These are phyloP conservation scores for Hypericum perforatum DNA, from an alignment of 345 rosid species.

Conservation along the genomic window DNA sequence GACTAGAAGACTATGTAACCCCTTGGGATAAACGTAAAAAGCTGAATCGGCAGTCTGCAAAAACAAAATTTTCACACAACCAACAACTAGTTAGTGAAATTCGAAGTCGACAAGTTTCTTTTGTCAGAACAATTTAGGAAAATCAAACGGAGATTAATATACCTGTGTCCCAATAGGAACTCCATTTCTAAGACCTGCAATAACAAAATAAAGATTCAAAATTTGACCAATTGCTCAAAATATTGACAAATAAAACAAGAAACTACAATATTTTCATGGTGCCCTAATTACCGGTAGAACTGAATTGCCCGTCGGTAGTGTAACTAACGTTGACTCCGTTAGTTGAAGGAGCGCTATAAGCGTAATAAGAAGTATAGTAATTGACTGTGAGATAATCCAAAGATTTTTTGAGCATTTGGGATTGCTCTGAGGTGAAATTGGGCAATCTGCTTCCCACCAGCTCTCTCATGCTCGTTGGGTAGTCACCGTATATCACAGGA, in stretches of 20 bases:
- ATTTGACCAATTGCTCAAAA: not conserved
- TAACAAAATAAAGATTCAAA: not conserved
- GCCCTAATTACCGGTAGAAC: slow-evolving; percentile 15
- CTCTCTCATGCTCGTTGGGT: slow-evolving; percentile 26
- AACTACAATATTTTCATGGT: not conserved
- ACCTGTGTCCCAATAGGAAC: slow-evolving; percentile 36
- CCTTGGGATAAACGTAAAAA: slow-evolving; percentile 1
- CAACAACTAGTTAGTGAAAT: not conserved
- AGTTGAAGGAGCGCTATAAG: slow-evolving; percentile 3
- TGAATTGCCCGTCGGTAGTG: slow-evolving; percentile 24
- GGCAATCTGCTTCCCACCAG: slow-evolving; percentile 31
- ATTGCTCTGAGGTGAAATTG: slow-evolving; percentile 25
- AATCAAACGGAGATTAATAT: not conserved
- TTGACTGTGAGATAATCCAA: slow-evolving; percentile 43
- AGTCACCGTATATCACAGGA: slow-evolving; percentile 33
- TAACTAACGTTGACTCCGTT: slow-evolving; percentile 13
- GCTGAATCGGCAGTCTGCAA: not conserved
- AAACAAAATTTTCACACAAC: not conserved
- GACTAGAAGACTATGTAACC: not conserved
- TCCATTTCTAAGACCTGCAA: slow-evolving; percentile 28
- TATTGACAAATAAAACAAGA: not conserved
- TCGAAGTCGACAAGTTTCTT: not conserved
- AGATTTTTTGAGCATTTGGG: slow-evolving; percentile 32
- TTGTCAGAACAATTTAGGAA: not conserved
- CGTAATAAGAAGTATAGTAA: slow-evolving; percentile 35